Evolutionary conservation across 306 rosid genomes (phyloP).

Genomic region (Quercus rubra): DNA sequence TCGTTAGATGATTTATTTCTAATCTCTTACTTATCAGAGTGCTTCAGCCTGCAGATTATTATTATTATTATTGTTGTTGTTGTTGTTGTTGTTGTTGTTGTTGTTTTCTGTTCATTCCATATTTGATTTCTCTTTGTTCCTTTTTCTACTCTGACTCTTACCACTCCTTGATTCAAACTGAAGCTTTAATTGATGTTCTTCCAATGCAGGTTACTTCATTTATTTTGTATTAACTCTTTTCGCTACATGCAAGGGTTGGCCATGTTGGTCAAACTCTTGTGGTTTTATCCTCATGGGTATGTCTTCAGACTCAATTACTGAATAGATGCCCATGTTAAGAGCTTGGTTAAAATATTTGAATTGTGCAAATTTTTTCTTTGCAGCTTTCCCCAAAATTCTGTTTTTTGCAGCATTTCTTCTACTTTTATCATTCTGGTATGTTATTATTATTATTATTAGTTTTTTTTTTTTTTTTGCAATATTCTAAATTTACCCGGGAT

Average conservation of each 20-base stretch:
- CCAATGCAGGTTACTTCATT: constrained; percentile 66
- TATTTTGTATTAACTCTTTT: constrained; percentile 61
- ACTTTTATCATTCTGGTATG: constrained; percentile 96
- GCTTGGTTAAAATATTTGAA: constrained; percentile 31
- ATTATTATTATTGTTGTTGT: not conserved
- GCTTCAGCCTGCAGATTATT: not conserved
- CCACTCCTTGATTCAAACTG: constrained; percentile 15
- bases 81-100: too few species aligned
- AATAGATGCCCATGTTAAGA: not conserved
- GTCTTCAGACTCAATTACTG: constrained; percentile 21
- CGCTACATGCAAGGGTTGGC: constrained; percentile 81
- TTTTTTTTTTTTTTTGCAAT: constrained; percentile 21
- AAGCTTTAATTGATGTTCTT: constrained; percentile 19
- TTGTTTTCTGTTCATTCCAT: not conserved
- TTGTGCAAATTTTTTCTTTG: constrained; percentile 39
- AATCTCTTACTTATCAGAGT: not conserved
- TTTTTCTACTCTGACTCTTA: not conserved
- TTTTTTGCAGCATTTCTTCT: constrained; percentile 95
- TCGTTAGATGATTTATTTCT: not conserved
- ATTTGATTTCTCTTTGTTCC: not conserved
- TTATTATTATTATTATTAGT: not conserved
- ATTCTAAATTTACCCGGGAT: not conserved
- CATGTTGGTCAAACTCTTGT: constrained; percentile 78
- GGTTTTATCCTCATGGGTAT: constrained; percentile 92
- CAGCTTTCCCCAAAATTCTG: constrained; percentile 91